Evolutionary conservation across 768 basidiomycete species (phyloP), one percentile per base, ranked within the genome.

Genomic region (Lactarius quietus): DNA sequence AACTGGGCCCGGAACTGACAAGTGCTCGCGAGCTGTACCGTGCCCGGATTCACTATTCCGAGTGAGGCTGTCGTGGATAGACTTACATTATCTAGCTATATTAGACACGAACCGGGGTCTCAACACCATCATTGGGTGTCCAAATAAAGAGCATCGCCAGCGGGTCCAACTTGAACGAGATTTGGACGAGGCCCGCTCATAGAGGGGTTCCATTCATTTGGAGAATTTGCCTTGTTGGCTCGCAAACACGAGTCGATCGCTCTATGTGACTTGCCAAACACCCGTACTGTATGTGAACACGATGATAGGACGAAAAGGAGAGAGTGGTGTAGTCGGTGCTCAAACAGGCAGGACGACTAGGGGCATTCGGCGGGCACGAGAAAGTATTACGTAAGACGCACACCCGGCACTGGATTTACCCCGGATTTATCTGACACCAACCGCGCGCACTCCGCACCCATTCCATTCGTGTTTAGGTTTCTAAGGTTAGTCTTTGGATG

Each of bases 161-260:
- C 28, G 52, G 52, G 39, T 26, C n/a, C 55, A 43, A 26, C 61
- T 54, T 55, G 61, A 62, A 62, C 9, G 61, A 31, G 61, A 18
- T 59, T n/a, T 31, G 29, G 17, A 4, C 23, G 12, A 23, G 23
- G 23, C 28, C 33, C 26, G n/a, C 28, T 6, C 39, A 55, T 54
- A 55, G 54, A n/a, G 8, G 43, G 54, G 38, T 54, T 53, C 36
- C 28, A 39, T 29, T 52, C 17, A 29, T 51, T 52, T 8, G 36
- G 36, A 38, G 26, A 29, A 15, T 8, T 1, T 52, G 26, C 33
- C 33, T 23, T 20, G 48, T 39, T 15, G 59, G 36, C 45, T 52
- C 18, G n/a, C 28, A n/a, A 45, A 23, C 43, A 45, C 48, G 12
- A 6, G n/a, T 29, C 36, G 51, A 38, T 53, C 60, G 36, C 36